phyloP scores from a whole-genome alignment of 108 stramenopile species.

The Nitzschia sp. region DNA sequence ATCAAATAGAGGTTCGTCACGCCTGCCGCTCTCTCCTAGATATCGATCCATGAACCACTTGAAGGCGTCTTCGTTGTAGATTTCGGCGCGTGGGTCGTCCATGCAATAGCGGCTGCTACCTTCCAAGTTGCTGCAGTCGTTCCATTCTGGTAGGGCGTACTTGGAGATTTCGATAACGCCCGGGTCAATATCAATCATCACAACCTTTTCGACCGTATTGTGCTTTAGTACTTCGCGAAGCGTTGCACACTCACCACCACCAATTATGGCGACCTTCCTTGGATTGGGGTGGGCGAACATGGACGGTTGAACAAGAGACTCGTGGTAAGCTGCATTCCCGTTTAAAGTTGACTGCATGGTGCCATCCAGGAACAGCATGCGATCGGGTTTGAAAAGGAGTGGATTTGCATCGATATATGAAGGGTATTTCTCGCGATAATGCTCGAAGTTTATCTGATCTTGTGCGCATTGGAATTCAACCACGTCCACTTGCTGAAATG shows the following conservation, averaged over 20 bases:
- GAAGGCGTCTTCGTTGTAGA: constrained; percentile 55
- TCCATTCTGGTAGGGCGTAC: constrained; percentile 65
- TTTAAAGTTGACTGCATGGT: constrained; percentile 52
- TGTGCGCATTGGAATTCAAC: constrained; percentile 3
- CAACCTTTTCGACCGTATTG: constrained; percentile 71
- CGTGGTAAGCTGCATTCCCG: constrained; percentile 80
- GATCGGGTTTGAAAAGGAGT: constrained; percentile 54
- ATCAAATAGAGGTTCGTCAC: constrained; percentile 46
- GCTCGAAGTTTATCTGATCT: not conserved
- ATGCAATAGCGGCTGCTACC: constrained; percentile 56
- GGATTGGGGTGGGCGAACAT: constrained; percentile 81
- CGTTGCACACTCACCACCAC: constrained; percentile 79
- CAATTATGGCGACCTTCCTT: constrained; percentile 63
- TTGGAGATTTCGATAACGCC: constrained; percentile 65
- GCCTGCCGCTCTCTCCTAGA: not conserved
- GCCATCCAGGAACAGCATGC: constrained; percentile 68
- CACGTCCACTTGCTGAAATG: constrained; percentile 33
- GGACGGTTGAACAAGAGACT: constrained; percentile 90
- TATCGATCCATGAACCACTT: constrained; percentile 58
- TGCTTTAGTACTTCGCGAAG: constrained; percentile 85
- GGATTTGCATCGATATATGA: constrained; percentile 13
- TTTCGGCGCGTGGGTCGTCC: constrained; percentile 61
- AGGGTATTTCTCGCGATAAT: constrained; percentile 1
- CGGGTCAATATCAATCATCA: constrained; percentile 92
- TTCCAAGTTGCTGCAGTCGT: constrained; percentile 61